phyloP scores from a whole-genome alignment of 257 asterid genomes.

The Haberlea rhodopensis region DNA sequence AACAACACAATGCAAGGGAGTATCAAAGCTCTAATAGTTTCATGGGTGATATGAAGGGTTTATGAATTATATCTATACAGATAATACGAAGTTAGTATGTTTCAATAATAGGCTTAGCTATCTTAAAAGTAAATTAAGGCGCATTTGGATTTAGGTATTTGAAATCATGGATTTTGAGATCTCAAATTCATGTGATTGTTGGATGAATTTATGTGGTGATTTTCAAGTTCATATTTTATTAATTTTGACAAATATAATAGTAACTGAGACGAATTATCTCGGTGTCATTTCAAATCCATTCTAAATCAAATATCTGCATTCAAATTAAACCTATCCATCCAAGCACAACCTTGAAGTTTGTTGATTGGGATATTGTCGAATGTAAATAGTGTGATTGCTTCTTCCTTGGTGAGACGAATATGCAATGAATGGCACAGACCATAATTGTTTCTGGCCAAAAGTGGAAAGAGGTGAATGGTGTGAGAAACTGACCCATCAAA shows the following conservation, averaged over 20 bases:
- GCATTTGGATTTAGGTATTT: too few species aligned
- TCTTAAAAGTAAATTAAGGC: neutral
- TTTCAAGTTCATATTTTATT: too few species aligned
- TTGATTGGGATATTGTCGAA: neutral
- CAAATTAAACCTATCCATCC: too few species aligned
- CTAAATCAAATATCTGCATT: too few species aligned
- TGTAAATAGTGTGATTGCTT: slow-evolving; percentile 1
- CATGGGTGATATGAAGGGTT: neutral
- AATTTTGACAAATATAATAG: too few species aligned
- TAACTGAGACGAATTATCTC: too few species aligned
- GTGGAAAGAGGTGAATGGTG: slow-evolving; percentile 5
- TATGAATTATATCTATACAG: neutral
- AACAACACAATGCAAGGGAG: neutral
- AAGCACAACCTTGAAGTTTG: slow-evolving; percentile 8
- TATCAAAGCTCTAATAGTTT: neutral
- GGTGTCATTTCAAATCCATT: too few species aligned
- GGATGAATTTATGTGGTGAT: too few species aligned
- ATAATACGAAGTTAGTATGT: neutral
- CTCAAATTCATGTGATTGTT: too few species aligned
- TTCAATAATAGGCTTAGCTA: slow-evolving; percentile 12
- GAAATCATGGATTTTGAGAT: too few species aligned
- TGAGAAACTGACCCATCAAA: neutral
- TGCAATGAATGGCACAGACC: neutral
- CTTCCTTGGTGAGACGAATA: slow-evolving; percentile 15
- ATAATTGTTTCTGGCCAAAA: slow-evolving; percentile 1